A percentile compares a stretch with the other conserved stretches of the same genome.
phyloP scores from a whole-genome alignment of 176 grass and related monocot species.

The Neostapfia colusana region DNA sequence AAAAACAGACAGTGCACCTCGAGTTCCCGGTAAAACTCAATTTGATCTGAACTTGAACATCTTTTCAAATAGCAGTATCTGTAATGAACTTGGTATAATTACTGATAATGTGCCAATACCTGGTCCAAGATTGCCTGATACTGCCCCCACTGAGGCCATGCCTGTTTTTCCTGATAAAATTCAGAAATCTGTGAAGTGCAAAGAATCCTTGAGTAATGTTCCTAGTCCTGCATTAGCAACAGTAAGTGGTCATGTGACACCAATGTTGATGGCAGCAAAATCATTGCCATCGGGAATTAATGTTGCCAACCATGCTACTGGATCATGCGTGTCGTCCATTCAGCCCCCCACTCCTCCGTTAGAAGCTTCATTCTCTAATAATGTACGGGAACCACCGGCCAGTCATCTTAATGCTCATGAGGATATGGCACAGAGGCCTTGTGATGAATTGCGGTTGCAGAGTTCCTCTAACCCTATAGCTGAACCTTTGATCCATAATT shows the following conservation, averaged over 20 bases:
- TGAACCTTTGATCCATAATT: conserved; percentile 34
- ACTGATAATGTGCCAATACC: conserved; percentile 19
- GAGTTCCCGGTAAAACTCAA: conserved; percentile 6
- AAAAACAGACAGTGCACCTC: conserved; percentile 10
- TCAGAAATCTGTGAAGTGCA: conserved; percentile 33
- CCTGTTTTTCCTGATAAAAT: conserved; percentile 34
- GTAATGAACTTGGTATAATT: neutral
- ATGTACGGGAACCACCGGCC: conserved; percentile 28
- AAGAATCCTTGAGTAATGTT: conserved; percentile 15
- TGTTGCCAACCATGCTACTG: conserved; percentile 17
- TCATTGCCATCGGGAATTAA: conserved; percentile 17
- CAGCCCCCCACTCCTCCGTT: conserved; percentile 12
- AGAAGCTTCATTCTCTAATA: conserved; percentile 15
- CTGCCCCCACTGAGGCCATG: neutral
- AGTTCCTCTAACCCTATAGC: conserved; percentile 22
- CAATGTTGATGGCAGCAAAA: neutral
- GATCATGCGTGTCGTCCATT: conserved; percentile 24
- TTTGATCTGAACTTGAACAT: conserved; percentile 48
- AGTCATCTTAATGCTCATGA: neutral
- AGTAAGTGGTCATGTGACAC: conserved; percentile 10
- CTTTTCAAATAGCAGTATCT: conserved; percentile 18
- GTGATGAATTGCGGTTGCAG: neutral
- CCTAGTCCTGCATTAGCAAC: conserved; percentile 8
- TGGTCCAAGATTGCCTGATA: conserved; percentile 23
- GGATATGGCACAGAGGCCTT: conserved; percentile 20